phyloP scores from a whole-genome alignment of 345 rosid genomes.

The Cardamine resedifolia region DNA sequence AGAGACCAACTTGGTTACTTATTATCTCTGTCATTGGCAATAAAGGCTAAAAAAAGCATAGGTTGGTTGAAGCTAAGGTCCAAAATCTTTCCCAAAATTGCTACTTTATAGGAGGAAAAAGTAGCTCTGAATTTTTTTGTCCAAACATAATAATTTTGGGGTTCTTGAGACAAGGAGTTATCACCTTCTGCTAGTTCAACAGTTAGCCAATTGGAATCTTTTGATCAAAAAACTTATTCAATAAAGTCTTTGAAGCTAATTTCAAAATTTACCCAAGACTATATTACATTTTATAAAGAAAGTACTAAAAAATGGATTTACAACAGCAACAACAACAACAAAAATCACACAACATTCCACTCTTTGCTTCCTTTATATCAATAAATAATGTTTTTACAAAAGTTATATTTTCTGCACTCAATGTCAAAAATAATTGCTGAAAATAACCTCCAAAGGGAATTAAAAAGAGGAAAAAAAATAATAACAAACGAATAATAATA shows the following conservation, averaged over 20 bases:
- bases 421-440: conserved; percentile 29
- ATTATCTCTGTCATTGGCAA: conserved; percentile 14
- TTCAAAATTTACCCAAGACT: neutral
- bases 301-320: neutral
- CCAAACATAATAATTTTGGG: conserved; percentile 22
- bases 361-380: conserved; percentile 39
- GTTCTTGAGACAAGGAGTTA: conserved; percentile 28
- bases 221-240: conserved; percentile 16
- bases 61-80: conserved; percentile 30
- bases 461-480: neutral
- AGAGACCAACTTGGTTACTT: conserved; percentile 27
- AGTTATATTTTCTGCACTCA: conserved; percentile 47
- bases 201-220: conserved; percentile 26
- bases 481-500: conserved; percentile 41
- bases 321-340: neutral
- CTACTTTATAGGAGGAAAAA: conserved; percentile 25
- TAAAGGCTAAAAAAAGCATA: conserved; percentile 27
- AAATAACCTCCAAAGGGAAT: conserved; percentile 31
- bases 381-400: conserved; percentile 53
- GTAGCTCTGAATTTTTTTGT: conserved; percentile 8
- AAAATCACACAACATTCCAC: conserved; percentile 34
- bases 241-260: neutral
- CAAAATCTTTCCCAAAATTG: conserved; percentile 24
- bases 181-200: conserved; percentile 36
- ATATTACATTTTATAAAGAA: neutral